Evolutionary conservation across 2,329 filamentous ascomycete species (phyloP), one percentile per base, ranked within the genome.

Genomic region (Hirsutella thompsonii): DNA sequence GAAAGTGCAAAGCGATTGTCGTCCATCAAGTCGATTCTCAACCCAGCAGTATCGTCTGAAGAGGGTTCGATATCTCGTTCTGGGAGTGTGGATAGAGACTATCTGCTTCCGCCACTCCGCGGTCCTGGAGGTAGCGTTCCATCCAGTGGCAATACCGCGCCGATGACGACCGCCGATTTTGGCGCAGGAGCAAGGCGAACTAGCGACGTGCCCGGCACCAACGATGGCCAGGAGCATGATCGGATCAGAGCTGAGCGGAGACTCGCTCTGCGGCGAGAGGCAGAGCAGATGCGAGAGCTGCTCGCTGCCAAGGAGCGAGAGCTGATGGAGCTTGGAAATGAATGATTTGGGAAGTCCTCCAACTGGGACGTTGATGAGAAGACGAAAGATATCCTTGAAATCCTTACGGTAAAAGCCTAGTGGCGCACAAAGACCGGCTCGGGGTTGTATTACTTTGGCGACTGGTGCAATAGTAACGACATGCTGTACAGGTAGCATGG

Each of bases 21-120:
- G 16, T 85, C 81, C 3, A 88, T 88, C 46, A 83, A 80, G 48
- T 83, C 82, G 5, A 81, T 88, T 36, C 62, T 89, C 11, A 88
- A 87, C 47, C 77, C 77, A 3, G 52, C 61, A 14, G 51, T 47
- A 8, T 48, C 47, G n/a, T 47, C 49, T n/a, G 50, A 50, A 3
- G 51, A 49, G 26, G 41, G 49, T 19, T 45, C 49, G 18, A 48
- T 46, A 8, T 46, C 44, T 16, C 42, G 49, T 20, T 44, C 45
- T 16, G 60, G 66, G 45, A 55, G 62, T 43, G 52, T 65, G 37
- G 56, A 59, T 37, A 52, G 52, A 39, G 58, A 65, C n/a, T 68
- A 66, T 42, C 55, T 59, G 3, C 51, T 67, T 14, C 63, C 63
- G 2, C 61, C 62, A 2, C 51, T 69, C 29, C 62, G 63, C 42